phyloP scores from a whole-genome alignment of 1,284 basidiomycete genomes.

The Pyrrhoderma noxium region DNA sequence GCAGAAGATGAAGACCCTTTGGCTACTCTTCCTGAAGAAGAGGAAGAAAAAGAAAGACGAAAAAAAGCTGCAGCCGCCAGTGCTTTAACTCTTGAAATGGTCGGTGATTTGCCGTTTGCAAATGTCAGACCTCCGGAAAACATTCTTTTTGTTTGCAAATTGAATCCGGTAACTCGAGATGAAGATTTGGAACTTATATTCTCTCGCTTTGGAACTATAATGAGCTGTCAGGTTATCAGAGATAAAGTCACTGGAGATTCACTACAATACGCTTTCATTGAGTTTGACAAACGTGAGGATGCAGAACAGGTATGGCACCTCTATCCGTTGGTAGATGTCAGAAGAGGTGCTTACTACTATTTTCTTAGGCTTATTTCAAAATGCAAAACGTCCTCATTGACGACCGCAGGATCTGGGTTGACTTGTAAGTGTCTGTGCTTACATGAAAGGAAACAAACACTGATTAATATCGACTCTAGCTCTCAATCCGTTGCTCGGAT shows the following conservation, averaged over 20 bases:
- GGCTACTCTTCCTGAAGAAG: conserved; percentile 70
- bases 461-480: conserved; percentile 32
- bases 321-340: background rate
- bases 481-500: conserved; percentile 84
- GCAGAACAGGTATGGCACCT: conserved; percentile 75
- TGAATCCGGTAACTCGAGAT: conserved; percentile 91
- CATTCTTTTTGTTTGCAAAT: conserved; percentile 97
- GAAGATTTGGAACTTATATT: conserved; percentile 98
- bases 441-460: background rate
- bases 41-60: conserved; percentile 72
- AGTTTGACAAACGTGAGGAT: conserved; percentile 89
- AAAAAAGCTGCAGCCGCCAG: conserved; percentile 86
- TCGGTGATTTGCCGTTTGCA: conserved; percentile 96
- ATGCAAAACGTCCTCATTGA: conserved; percentile 99
- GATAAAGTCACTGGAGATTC: conserved; percentile 96
- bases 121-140: conserved; percentile 98
- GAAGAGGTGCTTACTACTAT: conserved; percentile 3
- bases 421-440: conserved; percentile 59
- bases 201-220: conserved; percentile 88
- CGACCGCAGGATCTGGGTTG: conserved; percentile 97
- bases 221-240: conserved; percentile 95
- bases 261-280: conserved; percentile 97
- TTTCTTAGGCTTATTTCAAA: conserved; percentile 86
- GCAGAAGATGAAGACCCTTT: conserved; percentile 87
- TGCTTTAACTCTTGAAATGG: conserved; percentile 97